These are phyloP conservation scores for Erodium maritimum DNA, from an alignment of 345 rosid species.

Conservation along the genomic window DNA sequence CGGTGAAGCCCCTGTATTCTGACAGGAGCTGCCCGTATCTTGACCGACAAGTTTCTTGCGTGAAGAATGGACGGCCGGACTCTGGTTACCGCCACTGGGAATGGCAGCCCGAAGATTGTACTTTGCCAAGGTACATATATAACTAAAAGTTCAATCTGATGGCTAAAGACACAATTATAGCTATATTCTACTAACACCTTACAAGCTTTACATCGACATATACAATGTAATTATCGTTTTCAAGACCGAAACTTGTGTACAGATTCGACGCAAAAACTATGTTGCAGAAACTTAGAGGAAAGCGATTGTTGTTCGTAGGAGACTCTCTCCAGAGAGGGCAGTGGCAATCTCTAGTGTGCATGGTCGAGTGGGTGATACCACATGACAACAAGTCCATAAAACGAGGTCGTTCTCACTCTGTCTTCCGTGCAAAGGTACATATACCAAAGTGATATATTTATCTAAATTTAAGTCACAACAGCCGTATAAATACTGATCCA, in stretches of 20 bases:
- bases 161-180: too few species aligned
- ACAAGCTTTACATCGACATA: too few species aligned
- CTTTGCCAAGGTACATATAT: slow-evolving; percentile 60
- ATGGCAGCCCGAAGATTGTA: slow-evolving; percentile 93
- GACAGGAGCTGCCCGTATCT: slow-evolving; percentile 74
- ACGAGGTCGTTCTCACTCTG: slow-evolving; percentile 27
- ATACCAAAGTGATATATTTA: too few species aligned
- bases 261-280: slow-evolving; percentile 60
- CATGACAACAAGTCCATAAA: slow-evolving; percentile 47
- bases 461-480: too few species aligned
- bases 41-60: slow-evolving; percentile 64
- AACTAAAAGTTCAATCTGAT: too few species aligned
- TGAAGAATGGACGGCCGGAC: slow-evolving; percentile 54
- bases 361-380: slow-evolving; percentile 61
- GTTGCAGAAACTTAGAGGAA: slow-evolving; percentile 56
- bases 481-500: too few species aligned
- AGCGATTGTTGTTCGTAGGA: slow-evolving; percentile 71
- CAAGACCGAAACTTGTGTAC: too few species aligned
- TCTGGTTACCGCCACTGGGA: slow-evolving; percentile 71
- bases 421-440: slow-evolving; percentile 64
- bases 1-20: slow-evolving; percentile 54
- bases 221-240: too few species aligned
- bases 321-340: slow-evolving; percentile 82
- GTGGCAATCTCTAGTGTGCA: slow-evolving; percentile 85
- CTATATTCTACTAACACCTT: too few species aligned